Evolutionary conservation across 306 rosid species (phyloP).

Genomic region (Dryas alaskensis): DNA sequence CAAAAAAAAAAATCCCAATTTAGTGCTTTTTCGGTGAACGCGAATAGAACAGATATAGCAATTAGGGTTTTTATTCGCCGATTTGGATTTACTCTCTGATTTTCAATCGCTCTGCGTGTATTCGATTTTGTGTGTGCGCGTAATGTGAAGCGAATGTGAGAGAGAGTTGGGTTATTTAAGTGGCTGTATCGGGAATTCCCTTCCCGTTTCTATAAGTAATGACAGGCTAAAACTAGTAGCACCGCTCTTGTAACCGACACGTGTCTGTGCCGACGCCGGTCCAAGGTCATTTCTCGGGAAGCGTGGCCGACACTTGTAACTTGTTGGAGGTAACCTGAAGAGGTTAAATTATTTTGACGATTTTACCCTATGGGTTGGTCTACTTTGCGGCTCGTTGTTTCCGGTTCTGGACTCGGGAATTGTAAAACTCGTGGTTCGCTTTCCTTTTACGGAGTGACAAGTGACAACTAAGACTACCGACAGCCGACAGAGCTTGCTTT

Average conservation of each 20-base stretch:
- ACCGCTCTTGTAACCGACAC: slow-evolving; percentile 15
- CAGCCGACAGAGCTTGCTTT: background rate
- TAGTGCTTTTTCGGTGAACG: slow-evolving; percentile 6
- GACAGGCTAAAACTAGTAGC: slow-evolving; percentile 27
- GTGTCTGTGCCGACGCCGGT: background rate
- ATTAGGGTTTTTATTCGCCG: slow-evolving; percentile 8
- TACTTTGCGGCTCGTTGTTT: background rate
- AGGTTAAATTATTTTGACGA: background rate
- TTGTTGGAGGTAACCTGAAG: background rate
- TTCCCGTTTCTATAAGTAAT: background rate
- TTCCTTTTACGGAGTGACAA: background rate
- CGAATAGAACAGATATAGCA: slow-evolving; percentile 7
- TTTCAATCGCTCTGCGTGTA: background rate
- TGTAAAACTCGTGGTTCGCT: background rate
- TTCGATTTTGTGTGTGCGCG: background rate
- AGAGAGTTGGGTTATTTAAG: background rate
- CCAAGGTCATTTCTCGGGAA: background rate
- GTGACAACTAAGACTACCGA: slow-evolving; percentile 1
- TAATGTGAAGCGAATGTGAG: background rate
- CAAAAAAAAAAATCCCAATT: background rate
- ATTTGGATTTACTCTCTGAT: background rate
- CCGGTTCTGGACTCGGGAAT: background rate
- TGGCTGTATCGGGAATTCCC: background rate
- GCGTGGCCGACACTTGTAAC: slow-evolving; percentile 12
- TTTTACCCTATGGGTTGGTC: background rate